Evolutionary conservation across 495 filamentous ascomycete genomes (phyloP).

Genomic region (Penicillium longicatenatum): DNA sequence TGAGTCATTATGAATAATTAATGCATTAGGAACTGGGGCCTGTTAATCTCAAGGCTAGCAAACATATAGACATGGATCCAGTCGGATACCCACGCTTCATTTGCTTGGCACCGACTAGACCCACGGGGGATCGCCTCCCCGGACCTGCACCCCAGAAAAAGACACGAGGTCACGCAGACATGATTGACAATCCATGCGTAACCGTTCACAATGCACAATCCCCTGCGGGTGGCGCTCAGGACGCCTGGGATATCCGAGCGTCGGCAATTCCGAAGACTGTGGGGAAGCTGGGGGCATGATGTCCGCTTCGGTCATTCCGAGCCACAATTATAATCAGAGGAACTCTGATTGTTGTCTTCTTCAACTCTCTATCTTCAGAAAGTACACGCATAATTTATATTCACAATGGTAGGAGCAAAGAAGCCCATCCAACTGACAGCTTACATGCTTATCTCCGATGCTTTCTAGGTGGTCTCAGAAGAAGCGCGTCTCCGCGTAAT

Average conservation of each 20-base stretch:
- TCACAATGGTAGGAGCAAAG: background rate
- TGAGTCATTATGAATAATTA: too few relatives aligned
- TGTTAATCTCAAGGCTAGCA: too few relatives aligned
- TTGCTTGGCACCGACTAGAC: background rate
- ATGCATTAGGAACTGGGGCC: too few relatives aligned
- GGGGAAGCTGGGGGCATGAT: background rate
- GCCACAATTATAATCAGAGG: background rate
- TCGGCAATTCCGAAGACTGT: background rate
- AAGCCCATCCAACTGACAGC: background rate
- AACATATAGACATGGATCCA: too few relatives aligned
- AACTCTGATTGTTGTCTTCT: background rate
- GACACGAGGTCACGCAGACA: background rate
- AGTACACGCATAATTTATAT: background rate
- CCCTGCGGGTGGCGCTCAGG: background rate
- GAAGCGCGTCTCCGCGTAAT: conserved; percentile 31
- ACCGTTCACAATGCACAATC: background rate
- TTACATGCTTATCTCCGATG: background rate
- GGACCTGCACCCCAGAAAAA: background rate
- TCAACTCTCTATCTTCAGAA: background rate
- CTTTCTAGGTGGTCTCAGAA: conserved; percentile 20
- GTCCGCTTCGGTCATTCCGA: background rate
- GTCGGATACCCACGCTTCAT: too few relatives aligned
- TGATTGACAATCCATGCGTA: background rate
- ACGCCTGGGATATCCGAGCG: background rate
- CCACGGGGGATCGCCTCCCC: background rate